Conservation (phyloP, 2,329 filamentous ascomycete species). For the Penicillium corylophilum region DNA sequence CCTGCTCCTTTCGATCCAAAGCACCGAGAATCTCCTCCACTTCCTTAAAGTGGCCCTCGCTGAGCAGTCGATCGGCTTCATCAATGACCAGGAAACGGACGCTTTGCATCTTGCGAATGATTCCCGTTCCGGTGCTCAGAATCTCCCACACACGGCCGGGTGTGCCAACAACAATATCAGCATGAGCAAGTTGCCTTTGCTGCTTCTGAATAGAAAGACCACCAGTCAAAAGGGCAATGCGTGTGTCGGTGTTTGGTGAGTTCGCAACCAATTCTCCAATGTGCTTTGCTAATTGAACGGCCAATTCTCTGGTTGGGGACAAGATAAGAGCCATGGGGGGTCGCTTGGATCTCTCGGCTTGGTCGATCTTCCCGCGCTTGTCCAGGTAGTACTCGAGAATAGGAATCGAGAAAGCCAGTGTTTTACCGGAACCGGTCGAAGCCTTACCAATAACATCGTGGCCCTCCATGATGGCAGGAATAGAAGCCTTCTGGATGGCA, state of each 20-base stretch:
- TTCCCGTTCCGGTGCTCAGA: constrained; percentile 69
- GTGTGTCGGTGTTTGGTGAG: constrained; percentile 59
- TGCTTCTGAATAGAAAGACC: constrained; percentile 95
- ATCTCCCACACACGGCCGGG: constrained; percentile 95
- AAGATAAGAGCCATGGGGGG: constrained; percentile 74
- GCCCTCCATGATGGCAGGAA: constrained; percentile 78
- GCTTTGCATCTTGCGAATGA: constrained; percentile 68
- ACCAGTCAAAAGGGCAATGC: constrained; percentile 83
- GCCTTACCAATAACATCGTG: constrained; percentile 95
- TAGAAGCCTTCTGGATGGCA: constrained; percentile 73
- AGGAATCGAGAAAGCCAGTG: constrained; percentile 88
- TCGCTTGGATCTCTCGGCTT: constrained; percentile 41
- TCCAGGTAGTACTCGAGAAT: constrained; percentile 82
- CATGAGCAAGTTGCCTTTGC: constrained; percentile 75
- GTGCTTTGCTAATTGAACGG: constrained; percentile 85
- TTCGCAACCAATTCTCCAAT: constrained; percentile 70
- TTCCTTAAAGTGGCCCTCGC: constrained; percentile 93
- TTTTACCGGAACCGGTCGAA: constrained; percentile 94
- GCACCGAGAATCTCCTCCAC: constrained; percentile 81
- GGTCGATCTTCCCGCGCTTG: constrained; percentile 36
- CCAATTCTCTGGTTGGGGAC: constrained; percentile 88
- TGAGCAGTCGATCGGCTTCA: constrained; percentile 88
- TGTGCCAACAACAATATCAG: constrained; percentile 90
- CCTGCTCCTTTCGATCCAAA: constrained; percentile 64
- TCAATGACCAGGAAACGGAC: constrained; percentile 86